These are phyloP conservation scores for Cladophialophora immunda DNA, from an alignment of 2,329 filamentous ascomycete genomes.

Conservation along the genomic window DNA sequence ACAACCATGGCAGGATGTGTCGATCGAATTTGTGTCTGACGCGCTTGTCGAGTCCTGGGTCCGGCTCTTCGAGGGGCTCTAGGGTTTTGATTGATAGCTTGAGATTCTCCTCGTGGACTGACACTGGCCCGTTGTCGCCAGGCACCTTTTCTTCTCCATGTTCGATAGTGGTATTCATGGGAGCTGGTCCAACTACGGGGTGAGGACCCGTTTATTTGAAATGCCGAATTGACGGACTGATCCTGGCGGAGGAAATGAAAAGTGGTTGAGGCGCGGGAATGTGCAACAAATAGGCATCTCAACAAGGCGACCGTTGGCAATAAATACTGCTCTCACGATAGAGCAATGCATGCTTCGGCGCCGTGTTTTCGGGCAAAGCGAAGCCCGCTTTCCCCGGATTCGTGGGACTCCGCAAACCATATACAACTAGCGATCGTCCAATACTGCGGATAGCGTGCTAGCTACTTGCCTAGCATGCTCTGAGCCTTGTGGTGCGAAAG, in stretches of 20 bases:
- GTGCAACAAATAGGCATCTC: not conserved
- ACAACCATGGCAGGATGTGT: slow-evolving; percentile 9
- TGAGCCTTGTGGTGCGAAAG: not conserved
- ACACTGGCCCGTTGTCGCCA: not conserved
- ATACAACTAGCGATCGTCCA: not conserved
- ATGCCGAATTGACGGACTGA: not conserved
- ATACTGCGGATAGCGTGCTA: not conserved
- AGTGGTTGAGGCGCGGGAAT: not conserved
- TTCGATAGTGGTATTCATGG: not conserved
- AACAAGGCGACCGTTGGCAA: not conserved
- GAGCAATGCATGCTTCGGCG: not conserved
- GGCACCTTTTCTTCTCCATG: not conserved
- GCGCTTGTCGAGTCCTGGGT: not conserved
- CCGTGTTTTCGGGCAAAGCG: slow-evolving; percentile 8
- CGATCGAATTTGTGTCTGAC: slow-evolving; percentile 5
- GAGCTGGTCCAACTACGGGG: not conserved
- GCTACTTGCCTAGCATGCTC: not conserved
- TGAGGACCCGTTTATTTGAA: not conserved
- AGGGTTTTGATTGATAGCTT: not conserved
- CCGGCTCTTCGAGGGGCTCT: slow-evolving; percentile 1
- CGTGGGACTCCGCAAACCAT: not conserved
- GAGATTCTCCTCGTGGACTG: slow-evolving; percentile 2
- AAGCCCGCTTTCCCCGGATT: not conserved
- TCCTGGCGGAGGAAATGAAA: not conserved
- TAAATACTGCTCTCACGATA: not conserved